Percentiles rank a stretch among this genome's conserved stretches.
phyloP scores from a whole-genome alignment of 768 basidiomycete genomes.

The Clathrus columnatus region DNA sequence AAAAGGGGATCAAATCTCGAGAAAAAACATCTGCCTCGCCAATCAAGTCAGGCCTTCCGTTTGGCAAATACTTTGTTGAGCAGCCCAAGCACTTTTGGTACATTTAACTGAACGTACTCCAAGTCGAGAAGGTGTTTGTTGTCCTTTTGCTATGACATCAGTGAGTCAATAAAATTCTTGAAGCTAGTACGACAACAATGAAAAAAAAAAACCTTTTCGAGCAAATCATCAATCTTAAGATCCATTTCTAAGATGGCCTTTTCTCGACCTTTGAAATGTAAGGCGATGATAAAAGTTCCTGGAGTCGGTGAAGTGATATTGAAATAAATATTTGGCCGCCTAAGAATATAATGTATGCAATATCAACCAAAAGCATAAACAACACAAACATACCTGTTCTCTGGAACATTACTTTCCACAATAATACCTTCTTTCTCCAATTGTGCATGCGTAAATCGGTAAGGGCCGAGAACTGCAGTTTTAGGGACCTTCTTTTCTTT shows the following conservation, averaged over 20 bases:
- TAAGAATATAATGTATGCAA: conserved; percentile 23
- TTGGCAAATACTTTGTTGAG: conserved; percentile 92
- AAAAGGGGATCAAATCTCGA: conserved; percentile 1
- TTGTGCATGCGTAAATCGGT: conserved; percentile 96
- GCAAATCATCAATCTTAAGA: conserved; percentile 93
- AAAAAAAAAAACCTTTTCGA: conserved; percentile 73
- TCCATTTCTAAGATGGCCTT: conserved; percentile 99
- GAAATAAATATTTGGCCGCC: conserved; percentile 97
- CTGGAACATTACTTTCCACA: conserved; percentile 97
- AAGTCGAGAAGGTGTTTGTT: conserved; percentile 94
- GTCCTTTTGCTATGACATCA: conserved; percentile 80
- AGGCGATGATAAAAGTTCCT: conserved; percentile 96
- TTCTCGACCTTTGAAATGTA: conserved; percentile 98
- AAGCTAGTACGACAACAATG: not conserved
- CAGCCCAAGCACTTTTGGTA: conserved; percentile 86
- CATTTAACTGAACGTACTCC: conserved; percentile 96
- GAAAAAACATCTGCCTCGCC: too few relatives aligned
- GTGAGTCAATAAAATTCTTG: conserved; percentile 3
- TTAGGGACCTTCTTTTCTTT: conserved; percentile 93
- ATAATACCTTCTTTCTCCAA: conserved; percentile 99
- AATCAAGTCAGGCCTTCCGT: conserved; percentile 30
- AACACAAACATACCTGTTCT: conserved; percentile 68
- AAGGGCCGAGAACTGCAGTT: conserved; percentile 84
- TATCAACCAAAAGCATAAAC: conserved; percentile 6
- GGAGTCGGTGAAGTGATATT: conserved; percentile 97